A percentile compares a stretch with the other conserved stretches of the same genome.
Evolutionary conservation across 2,329 filamentous ascomycete species (phyloP).

Genomic region (Clonostachys rhizophaga): DNA sequence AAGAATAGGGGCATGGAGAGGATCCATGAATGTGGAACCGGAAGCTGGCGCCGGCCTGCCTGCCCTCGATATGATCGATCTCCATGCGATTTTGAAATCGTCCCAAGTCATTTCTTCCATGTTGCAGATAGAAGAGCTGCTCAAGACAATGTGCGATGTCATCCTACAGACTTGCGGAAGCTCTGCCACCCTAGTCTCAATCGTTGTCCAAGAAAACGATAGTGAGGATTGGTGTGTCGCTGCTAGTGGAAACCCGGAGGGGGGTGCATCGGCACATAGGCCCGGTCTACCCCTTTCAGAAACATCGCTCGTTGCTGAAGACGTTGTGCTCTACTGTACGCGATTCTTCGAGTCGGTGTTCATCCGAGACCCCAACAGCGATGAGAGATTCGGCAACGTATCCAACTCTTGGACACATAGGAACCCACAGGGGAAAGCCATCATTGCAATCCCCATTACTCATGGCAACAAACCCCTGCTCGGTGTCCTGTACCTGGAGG

Average conservation of each 20-base stretch:
- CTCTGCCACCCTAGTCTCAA: constrained; percentile 65
- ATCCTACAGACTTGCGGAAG: constrained; percentile 73
- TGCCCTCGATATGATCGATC: constrained; percentile 77
- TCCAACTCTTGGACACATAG: constrained; percentile 62
- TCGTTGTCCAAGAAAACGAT: constrained; percentile 65
- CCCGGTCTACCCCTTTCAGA: constrained; percentile 60
- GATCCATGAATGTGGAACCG: constrained; percentile 48
- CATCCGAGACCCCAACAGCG: constrained; percentile 65
- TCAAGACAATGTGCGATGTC: constrained; percentile 78
- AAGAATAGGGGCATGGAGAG: constrained; percentile 59
- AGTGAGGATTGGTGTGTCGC: constrained; percentile 65
- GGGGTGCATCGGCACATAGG: constrained; percentile 61
- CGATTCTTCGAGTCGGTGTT: constrained; percentile 74
- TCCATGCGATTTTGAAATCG: constrained; percentile 73
- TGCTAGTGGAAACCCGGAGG: constrained; percentile 68
- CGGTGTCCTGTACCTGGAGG: constrained; percentile 72
- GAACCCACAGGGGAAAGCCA: constrained; percentile 66
- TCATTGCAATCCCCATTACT: constrained; percentile 76
- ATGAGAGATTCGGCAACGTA: constrained; percentile 76
- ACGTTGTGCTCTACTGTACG: constrained; percentile 72
- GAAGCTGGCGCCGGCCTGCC: constrained; percentile 61
- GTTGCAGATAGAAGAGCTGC: constrained; percentile 67
- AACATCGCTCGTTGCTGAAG: constrained; percentile 67
- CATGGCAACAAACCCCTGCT: constrained; percentile 70
- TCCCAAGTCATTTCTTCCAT: constrained; percentile 79